Evolutionary conservation across 441 rosid genomes (phyloP), one percentile per base, ranked within the genome.

Genomic region (Mallotus repandus): DNA sequence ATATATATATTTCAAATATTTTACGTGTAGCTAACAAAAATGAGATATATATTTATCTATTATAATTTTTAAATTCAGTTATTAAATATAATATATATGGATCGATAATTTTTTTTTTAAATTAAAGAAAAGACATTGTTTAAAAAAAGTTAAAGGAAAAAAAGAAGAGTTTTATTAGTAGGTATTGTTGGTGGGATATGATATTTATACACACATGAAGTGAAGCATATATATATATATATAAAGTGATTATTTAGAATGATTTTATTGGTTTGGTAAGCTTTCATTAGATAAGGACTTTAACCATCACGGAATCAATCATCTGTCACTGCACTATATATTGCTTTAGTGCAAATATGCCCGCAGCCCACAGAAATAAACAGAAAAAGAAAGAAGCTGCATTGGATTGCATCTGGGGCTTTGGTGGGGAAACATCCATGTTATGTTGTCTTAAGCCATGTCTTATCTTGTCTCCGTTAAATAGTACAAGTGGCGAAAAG

Each of bases 281-380:
- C 69, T 70, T 76, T 70, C 70, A 56, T 35, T 69, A 48, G 71
- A 76, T 48, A 64, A 76, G 79, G 66, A 56, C 70, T 75, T 59
- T 3, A 64, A 63, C 62, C 66, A 69, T 75, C 69, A 48, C 9
- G 71, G 71, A 74, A 73, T 66, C 69, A 63, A 73, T 66, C 69
- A 63, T 19, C 38, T 54, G 76, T 64, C 70, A 19, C 45, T 9
- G n/a, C 45, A 54, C 16, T 46, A 7, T 0, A 41, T 22, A 38
- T 38, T 38, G 41, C 41, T 38, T 38, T 38, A 38, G 41, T 38
- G 41, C 41, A 38, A 3, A 38, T 6, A 38, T 38, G 7, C 41
- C 41, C 29, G 4, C n/a, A 0, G 29, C 9, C 19, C 52, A 14
- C 63, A 25, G 19, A 3, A 15, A 57, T 38, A 46, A 13, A 48